Evolutionary conservation across 179 eudicot genomes (phyloP), one percentile per base, ranked within the genome.

Genomic region (Carnegiea gigantea): DNA sequence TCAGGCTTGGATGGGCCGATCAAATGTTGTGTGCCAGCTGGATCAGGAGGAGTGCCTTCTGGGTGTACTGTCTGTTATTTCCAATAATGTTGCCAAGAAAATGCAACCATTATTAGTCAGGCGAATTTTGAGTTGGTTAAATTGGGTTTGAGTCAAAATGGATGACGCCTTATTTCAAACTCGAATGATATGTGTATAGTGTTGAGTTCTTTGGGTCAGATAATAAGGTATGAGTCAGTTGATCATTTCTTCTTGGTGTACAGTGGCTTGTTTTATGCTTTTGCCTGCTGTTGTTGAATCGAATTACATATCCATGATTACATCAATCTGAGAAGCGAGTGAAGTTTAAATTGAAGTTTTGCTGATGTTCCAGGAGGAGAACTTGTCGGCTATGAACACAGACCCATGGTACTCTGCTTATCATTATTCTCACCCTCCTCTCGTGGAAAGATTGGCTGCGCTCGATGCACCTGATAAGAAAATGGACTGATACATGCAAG

Each of bases 391-490:
- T 9, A 95, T 95, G 98, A 95, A 95, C 83, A 94, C 97, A 17
- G 99, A 95, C 89, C 98, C 97, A 21, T 92, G 97, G 97, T 92
- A 95, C 87, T 95, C 99, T 0, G 97, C 99, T 4, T 93, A 95
- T 81, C 99, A 95, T 82, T 94, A 90, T 81, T 93, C 98, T 77
- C 99, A 95, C 83, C 99, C 98, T 75, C 99, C 98, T 21, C 92
- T 95, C 9, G 99, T 94, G 26, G 99, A 95, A 90, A 90, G 98
- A 84, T 81, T 95, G 86, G 84, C 93, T 43, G 98, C 97, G 17
- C 86, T 95, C 20, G 98, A 90, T 76, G 89, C 88, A 81, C 79
- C 90, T 26, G 92, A 84, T 76, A 95, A 91, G 88, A 95, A 93
- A 88, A 46, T 80, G 24, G 94, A 92, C 68, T 94, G 87, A 89